Conservation (phyloP, 2,329 filamentous ascomycete species). For the Alternaria hordeiaustralica region DNA sequence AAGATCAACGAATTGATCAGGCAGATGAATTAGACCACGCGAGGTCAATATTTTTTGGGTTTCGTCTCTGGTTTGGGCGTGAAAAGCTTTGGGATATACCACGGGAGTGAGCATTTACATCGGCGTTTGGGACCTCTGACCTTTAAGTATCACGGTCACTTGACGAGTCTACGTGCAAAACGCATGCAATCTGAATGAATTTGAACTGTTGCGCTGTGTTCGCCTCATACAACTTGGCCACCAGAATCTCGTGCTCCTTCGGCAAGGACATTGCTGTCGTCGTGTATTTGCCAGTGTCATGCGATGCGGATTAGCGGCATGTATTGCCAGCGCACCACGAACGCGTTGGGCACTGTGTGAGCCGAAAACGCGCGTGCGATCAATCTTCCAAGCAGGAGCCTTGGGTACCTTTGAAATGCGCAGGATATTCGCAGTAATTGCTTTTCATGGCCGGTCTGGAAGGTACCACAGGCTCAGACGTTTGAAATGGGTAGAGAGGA, state of each 20-base stretch:
- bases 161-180: slow-evolving; percentile 23
- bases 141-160: slow-evolving; percentile 12
- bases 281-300: background rate
- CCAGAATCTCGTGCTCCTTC: background rate
- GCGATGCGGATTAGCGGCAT: background rate
- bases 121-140: slow-evolving; percentile 22
- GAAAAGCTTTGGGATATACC: slow-evolving; percentile 25
- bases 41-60: slow-evolving; percentile 1
- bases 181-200: slow-evolving; percentile 13
- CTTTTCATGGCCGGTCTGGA: background rate
- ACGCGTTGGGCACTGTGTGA: background rate
- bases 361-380: background rate
- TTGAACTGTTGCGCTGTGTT: background rate
- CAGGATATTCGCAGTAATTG: background rate
- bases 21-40: slow-evolving; percentile 87
- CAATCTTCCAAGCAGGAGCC: background rate
- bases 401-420: background rate
- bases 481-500: background rate
- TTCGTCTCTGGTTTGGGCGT: slow-evolving; percentile 15
- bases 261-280: background rate
- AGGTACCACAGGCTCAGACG: background rate
- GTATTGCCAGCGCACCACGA: background rate
- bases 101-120: slow-evolving; percentile 30
- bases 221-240: background rate
- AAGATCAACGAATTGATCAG: slow-evolving; percentile 95